phyloP scores from a whole-genome alignment of 2,329 filamentous ascomycete genomes.

The Tolypocladium guangdongense region DNA sequence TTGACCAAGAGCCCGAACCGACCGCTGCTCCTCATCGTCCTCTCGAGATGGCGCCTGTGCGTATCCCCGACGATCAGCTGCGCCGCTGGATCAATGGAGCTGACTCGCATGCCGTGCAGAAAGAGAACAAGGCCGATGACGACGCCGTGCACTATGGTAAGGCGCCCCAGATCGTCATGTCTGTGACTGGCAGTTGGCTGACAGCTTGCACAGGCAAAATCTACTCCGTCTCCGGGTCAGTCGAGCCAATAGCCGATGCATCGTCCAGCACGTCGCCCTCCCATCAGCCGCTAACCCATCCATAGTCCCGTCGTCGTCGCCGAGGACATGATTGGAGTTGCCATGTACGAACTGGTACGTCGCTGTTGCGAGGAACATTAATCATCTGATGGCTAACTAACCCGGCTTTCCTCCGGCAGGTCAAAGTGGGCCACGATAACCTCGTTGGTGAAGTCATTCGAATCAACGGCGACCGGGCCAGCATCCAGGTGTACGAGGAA shows the following conservation, averaged over 20 bases:
- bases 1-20: constrained; percentile 14
- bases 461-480: constrained; percentile 89
- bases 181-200: constrained; percentile 6
- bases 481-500: constrained; percentile 98
- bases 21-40: constrained; percentile 18
- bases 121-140: constrained; percentile 23
- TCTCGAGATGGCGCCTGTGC: constrained; percentile 45
- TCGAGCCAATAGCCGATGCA: constrained; percentile 8
- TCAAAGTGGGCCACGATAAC: constrained; percentile 82
- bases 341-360: constrained; percentile 96
- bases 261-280: not conserved
- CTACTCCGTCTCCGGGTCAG: constrained; percentile 52
- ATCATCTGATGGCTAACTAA: not conserved
- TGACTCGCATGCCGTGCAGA: constrained; percentile 14
- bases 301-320: constrained; percentile 82
- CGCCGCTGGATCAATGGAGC: constrained; percentile 8
- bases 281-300: constrained; percentile 9
- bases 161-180: constrained; percentile 6
- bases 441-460: constrained; percentile 97
- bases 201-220: constrained; percentile 39
- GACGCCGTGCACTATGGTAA: constrained; percentile 30
- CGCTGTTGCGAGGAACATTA: not conserved
- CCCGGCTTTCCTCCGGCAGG: constrained; percentile 34
- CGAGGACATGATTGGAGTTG: constrained; percentile 97
- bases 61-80: constrained; percentile 18